Evolutionary conservation across 371 early-diverging fungal genomes (phyloP), one percentile per base, ranked within the genome.

Genomic region (Encephalitozoon romaleae): DNA sequence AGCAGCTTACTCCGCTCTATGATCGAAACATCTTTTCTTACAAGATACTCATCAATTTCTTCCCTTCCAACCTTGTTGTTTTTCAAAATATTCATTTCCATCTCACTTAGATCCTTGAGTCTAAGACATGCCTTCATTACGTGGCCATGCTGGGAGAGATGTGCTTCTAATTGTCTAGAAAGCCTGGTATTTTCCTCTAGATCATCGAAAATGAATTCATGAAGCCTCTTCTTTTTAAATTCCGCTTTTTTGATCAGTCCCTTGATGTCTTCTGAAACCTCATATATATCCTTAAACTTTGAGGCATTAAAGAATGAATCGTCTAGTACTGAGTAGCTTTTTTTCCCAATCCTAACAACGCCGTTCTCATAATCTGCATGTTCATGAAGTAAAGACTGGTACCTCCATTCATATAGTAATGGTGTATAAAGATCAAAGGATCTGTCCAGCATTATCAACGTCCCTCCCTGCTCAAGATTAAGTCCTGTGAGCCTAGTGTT

Each of bases 371-470:
- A 94, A 0, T 94, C 93, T 64, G 96, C 87, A 74, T 94, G 84
- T 76, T 96, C 96, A 83, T 95, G 92, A 2, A 97, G 91, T 93
- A 97, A 93, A 2, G 96, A 92, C 78, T 96, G 96, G 81, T 98
- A 98, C 8, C 94, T 94, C 99, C 99, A 98, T 77, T 94, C 94
- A 12, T 89, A 89, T 25, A 96, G 86, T 15, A 98, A 85, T 0
- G 99, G 98, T 0, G 97, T 96, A 2, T 96, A 89, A 0, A 96
- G 92, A 82, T 98, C 99, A 79, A 92, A 91, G 30, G 90, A 86
- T 63, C 99, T 89, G 81, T 97, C 96, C 39, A 98, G 81, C 26
- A 97, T 87, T 26, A 97, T 81, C 6, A 98, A 9, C 21, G 41
- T 65, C 63, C 67, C 71, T 32, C 41, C 43, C 32, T 72, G 63